These are phyloP conservation scores for Globisporangium emineosum DNA, from an alignment of 352 stramenopile species.

Conservation along the genomic window DNA sequence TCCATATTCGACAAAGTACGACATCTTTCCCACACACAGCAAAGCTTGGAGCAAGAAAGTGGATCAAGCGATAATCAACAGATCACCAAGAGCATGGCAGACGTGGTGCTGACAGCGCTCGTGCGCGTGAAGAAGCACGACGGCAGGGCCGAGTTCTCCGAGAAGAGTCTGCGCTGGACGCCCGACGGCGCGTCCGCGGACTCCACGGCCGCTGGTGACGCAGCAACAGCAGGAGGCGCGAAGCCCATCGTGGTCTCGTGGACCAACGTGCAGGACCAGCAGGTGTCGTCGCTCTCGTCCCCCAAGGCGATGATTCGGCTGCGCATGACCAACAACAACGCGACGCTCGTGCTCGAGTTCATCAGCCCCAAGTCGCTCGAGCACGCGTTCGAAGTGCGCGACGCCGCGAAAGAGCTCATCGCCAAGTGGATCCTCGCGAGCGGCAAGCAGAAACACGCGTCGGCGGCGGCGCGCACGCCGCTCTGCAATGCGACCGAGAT, in stretches of 20 bases:
- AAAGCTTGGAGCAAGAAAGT: constrained; percentile 1
- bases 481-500: constrained; percentile 77
- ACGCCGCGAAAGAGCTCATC: constrained; percentile 70
- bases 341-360: constrained; percentile 74
- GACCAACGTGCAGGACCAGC: constrained; percentile 73
- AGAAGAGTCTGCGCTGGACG: constrained; percentile 58
- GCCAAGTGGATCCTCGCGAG: constrained; percentile 46
- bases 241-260: constrained; percentile 59
- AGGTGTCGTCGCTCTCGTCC: constrained; percentile 70
- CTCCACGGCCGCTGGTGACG: neutral
- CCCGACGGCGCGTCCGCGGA: constrained; percentile 33
- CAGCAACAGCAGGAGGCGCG: constrained; percentile 4
- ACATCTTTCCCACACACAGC: neutral
- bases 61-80: neutral
- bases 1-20: constrained; percentile 1
- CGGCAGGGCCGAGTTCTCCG: constrained; percentile 52
- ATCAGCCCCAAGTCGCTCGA: constrained; percentile 43
- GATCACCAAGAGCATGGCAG: no score
- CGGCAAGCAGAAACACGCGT: constrained; percentile 24
- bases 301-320: constrained; percentile 83
- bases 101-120: constrained; percentile 35
- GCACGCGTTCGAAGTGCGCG: constrained; percentile 65
- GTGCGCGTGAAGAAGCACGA: constrained; percentile 85
- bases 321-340: constrained; percentile 56
- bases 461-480: constrained; percentile 15